Base-by-base conservation (phyloP, 176 grass and related monocot genomes). In the Eragrostis nindensis region DNA sequence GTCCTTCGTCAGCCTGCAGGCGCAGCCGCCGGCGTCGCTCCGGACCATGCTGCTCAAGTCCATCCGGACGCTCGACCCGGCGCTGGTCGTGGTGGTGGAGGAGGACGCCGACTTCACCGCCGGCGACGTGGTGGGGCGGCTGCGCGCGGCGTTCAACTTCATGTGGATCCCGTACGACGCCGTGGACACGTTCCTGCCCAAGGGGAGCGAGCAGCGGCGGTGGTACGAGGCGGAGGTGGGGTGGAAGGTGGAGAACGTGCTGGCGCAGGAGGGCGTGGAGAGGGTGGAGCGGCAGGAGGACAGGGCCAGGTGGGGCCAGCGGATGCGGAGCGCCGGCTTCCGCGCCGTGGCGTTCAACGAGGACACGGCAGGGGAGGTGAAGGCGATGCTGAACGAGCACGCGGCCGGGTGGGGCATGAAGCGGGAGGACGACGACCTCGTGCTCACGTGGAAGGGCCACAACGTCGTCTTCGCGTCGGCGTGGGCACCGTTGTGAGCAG, bases 111-210 rank as follows among this genome's bases (percentile, higher is more conserved):
- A 99, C 73, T 92, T 99, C 82, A 99, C 93, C 11, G 90, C 91
- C 8, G 29, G 17, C 17, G 97, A 99, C 86, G 91, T 96, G 17
- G 91, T 92, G 5, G 77, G 73, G 13, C 59, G 97, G 86, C 85
- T 99, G 17, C 83, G 93, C 30, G 85, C 97, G 62, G 91, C 97
- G 29, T 99, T 99, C 87, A 99, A 96, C 69, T 99, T 88, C 71
- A 66, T 99, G 40, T 99, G 97, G 97, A 99, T 99, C 79, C 97
- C 97, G 26, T 99, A 93, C 50, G 97, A 99, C 86, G 90, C 97
- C 5, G 91, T 94, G 27, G 97, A 99, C 83, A 96, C 97, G 62
- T 99, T 95, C 87, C 82, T 96, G 66, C 78, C 85, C 49, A 91
- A 91, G 75, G 97, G 90, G 14, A 96, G 93, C 79, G 89, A 99